Percentiles rank a stretch among this genome's conserved stretches.
Evolutionary conservation across 2,329 filamentous ascomycete genomes (phyloP).

Genomic region (Lachnellula suecica): DNA sequence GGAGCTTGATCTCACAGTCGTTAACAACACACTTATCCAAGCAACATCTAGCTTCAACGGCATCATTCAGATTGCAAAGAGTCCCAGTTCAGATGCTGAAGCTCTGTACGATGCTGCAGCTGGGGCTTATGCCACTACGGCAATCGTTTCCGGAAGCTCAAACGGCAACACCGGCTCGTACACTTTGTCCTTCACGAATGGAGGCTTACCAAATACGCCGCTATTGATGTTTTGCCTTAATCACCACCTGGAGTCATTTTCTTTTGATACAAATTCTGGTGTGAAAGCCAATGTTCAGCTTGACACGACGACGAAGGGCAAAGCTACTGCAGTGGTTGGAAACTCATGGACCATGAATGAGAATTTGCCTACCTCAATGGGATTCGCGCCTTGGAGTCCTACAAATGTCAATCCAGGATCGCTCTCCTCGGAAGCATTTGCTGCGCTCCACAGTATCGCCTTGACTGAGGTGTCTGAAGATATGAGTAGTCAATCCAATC

Average conservation of each 20-base stretch:
- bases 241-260: conserved; percentile 80
- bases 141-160: conserved; percentile 63
- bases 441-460: conserved; percentile 60
- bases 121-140: conserved; percentile 70
- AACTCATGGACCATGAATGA: conserved; percentile 80
- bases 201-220: conserved; percentile 56
- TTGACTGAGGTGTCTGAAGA: conserved; percentile 74
- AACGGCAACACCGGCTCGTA: conserved; percentile 66
- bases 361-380: conserved; percentile 68
- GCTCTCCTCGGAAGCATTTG: conserved; percentile 54
- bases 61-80: conserved; percentile 79
- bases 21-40: conserved; percentile 63
- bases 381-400: conserved; percentile 76
- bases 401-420: conserved; percentile 42
- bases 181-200: conserved; percentile 69
- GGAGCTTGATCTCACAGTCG: conserved; percentile 65
- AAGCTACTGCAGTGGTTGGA: conserved; percentile 69
- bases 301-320: conserved; percentile 82
- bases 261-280: conserved; percentile 49
- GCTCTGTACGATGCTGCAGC: conserved; percentile 71
- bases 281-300: conserved; percentile 55
- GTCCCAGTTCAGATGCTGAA: conserved; percentile 62
- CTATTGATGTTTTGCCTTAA: conserved; percentile 86
- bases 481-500: conserved; percentile 69
- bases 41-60: conserved; percentile 71